Conservation (phyloP, 441 rosid species). For the Bruguiera hainesii region DNA sequence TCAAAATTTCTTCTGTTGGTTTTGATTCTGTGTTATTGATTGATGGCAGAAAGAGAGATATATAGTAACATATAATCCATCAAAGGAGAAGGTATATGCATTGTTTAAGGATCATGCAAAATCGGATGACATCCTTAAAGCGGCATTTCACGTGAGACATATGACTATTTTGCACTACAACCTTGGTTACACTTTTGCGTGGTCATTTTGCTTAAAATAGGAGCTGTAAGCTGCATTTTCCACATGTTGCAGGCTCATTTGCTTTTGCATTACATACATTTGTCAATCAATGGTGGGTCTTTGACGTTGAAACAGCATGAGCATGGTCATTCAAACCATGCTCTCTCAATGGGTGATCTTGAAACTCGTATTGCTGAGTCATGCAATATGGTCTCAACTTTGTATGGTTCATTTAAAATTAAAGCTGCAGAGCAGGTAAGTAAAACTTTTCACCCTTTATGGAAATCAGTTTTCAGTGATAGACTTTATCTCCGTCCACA, state of each 20-base stretch:
- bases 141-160: slow-evolving; percentile 85
- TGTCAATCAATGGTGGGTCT: slow-evolving; percentile 33
- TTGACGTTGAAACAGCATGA: slow-evolving; percentile 29
- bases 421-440: slow-evolving; percentile 81
- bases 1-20: not conserved
- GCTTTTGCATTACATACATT: slow-evolving; percentile 75
- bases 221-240: slow-evolving; percentile 10
- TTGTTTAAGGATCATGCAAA: slow-evolving; percentile 87
- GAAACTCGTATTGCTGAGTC: slow-evolving; percentile 75
- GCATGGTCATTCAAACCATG: slow-evolving; percentile 25
- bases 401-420: slow-evolving; percentile 67
- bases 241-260: slow-evolving; percentile 71
- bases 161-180: not conserved
- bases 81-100: slow-evolving; percentile 83
- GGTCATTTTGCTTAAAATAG: no score
- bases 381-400: slow-evolving; percentile 71
- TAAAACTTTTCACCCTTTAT: not conserved
- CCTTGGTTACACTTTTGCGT: no score
- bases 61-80: slow-evolving; percentile 76
- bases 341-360: slow-evolving; percentile 39
- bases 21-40: slow-evolving; percentile 18
- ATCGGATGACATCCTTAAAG: slow-evolving; percentile 89
- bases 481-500: not conserved
- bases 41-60: slow-evolving; percentile 81
- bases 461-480: not conserved